phyloP scores from a whole-genome alignment of 1,284 basidiomycete species.

The Ceratobasidium sp. region DNA sequence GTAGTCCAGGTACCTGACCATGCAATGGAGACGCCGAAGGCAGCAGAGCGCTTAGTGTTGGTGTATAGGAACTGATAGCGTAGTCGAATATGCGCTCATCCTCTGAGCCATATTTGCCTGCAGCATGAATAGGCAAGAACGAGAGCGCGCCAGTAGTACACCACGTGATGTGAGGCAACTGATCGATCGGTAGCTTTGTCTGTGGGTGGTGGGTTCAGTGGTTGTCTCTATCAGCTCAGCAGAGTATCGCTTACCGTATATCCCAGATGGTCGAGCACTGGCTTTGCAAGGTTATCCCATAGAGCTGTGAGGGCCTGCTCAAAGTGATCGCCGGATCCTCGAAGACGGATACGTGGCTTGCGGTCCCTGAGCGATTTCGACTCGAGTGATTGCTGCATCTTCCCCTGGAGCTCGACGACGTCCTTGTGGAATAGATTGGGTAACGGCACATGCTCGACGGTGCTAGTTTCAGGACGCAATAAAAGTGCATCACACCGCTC shows the following conservation, averaged over 20 bases:
- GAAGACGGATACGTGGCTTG: not conserved
- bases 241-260: not conserved
- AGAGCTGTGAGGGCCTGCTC: not conserved
- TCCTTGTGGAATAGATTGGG: not conserved
- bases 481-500: conserved; percentile 39
- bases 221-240: too few species aligned
- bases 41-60: not conserved
- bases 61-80: conserved; percentile 6
- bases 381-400: not conserved
- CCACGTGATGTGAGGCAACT: conserved; percentile 22
- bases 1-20: not conserved
- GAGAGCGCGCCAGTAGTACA: conserved; percentile 16
- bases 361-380: too few species aligned
- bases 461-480: not conserved
- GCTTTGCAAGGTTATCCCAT: conserved; percentile 17
- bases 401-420: not conserved
- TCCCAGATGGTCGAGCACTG: not conserved
- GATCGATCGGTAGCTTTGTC: not conserved
- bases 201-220: not conserved
- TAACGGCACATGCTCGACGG: conserved; percentile 20
- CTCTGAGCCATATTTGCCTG: not conserved
- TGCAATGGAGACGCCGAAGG: not conserved
- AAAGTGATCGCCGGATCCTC: not conserved
- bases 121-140: conserved; percentile 14
- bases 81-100: not conserved